phyloP scores from a whole-genome alignment of 352 stramenopile species.

The Phytophthora sp. region DNA sequence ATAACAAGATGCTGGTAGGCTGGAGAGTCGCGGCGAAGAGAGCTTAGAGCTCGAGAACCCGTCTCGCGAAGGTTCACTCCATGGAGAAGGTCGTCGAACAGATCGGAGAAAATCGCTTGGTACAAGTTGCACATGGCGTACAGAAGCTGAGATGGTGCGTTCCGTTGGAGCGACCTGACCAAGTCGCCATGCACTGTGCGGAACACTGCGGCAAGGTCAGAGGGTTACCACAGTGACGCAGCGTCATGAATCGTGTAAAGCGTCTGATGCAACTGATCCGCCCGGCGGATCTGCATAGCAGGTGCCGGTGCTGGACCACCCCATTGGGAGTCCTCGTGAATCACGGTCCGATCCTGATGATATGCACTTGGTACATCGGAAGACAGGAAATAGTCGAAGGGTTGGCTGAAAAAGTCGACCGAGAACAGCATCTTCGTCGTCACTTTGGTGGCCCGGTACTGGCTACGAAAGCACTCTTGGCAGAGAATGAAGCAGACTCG shows the following conservation, averaged over 20 bases:
- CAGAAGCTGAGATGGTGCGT: too few species aligned
- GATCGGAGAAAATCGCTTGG: neutral
- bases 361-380: neutral
- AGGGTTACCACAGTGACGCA: neutral
- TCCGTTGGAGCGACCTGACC: neutral
- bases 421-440: neutral
- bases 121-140: neutral
- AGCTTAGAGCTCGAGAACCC: neutral
- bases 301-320: neutral
- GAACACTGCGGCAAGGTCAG: neutral
- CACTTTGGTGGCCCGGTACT: neutral
- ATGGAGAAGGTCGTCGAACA: neutral
- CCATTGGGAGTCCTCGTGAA: slow-evolving; percentile 1
- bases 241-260: neutral
- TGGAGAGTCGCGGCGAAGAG: neutral
- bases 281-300: neutral
- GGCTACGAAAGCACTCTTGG: neutral
- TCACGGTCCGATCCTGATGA: neutral
- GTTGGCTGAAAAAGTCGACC: neutral
- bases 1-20: neutral
- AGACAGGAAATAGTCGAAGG: slow-evolving; percentile 12
- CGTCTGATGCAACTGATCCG: neutral
- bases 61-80: neutral
- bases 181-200: neutral
- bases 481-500: neutral